Base-by-base conservation (phyloP, 495 filamentous ascomycete species). In the Tuber indicum region DNA sequence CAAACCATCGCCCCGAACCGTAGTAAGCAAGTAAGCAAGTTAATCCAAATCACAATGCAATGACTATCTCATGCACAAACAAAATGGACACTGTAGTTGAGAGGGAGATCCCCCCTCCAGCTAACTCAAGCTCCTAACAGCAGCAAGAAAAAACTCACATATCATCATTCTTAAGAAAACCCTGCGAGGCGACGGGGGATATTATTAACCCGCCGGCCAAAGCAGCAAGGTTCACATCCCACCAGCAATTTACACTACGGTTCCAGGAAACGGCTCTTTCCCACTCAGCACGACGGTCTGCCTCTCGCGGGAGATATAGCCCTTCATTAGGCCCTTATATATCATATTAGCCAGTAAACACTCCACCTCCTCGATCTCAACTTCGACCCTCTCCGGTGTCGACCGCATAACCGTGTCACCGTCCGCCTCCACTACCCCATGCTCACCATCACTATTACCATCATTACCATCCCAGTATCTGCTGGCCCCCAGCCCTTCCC, bases 291-390 rank as follows among this genome's bases (percentile, higher is more conserved):
- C 96, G 32, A 98, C 91, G 73, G 91, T 93, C 75, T 92, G 92
- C 71, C 91, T 90, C 73, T 97, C 94, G 75, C 94, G 93, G 44
- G 93, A 90, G 77, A 99, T 98, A 86, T 99, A 99, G 74, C 96
- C 96, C 86, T 98, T 99, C 91, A 98, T 97, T 21, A 96, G 87
- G 74, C 92, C 91, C 93, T 99, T 99, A 86, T 98, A 98, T 52
- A 98, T 97, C 87, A 96, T 90, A 81, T 97, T 97, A 9, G 96
- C 92, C 79, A 99, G 79, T 77, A 98, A 83, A 85, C 96, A 98
- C 85, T 99, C 96, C 36, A 99, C 94, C 85, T 98, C 96, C 84
- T 99, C 96, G 36, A 87, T 88, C 78, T 98, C 94, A 52, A 96
- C 86, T 17, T 87, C 87, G 79, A 91, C 89, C 87, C 58, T 87